Evolutionary conservation across 768 basidiomycete species (phyloP).

Genomic region (Podaxis carcinomalis): DNA sequence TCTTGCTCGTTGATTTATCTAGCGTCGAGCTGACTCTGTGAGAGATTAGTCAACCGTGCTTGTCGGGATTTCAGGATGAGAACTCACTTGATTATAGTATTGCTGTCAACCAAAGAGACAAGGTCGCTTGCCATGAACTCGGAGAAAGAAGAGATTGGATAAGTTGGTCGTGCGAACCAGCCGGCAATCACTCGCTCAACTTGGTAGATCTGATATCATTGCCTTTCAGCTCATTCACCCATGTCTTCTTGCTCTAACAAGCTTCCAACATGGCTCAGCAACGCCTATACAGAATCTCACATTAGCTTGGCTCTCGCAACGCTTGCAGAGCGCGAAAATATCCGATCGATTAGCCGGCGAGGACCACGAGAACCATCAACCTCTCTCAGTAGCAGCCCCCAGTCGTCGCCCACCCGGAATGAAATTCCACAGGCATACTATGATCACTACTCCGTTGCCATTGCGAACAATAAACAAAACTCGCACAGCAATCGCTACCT

Average conservation of each 20-base stretch:
- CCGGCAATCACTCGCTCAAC: background rate
- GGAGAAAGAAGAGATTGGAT: conserved; percentile 4
- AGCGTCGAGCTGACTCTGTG: conserved; percentile 75
- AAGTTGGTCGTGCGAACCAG: conserved; percentile 8
- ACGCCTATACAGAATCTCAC: conserved; percentile 18
- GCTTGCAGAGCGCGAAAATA: conserved; percentile 31
- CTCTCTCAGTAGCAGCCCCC: background rate
- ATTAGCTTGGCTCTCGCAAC: conserved; percentile 26
- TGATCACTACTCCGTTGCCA: conserved; percentile 53
- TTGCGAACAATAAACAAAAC: conserved; percentile 44
- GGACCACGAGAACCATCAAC: background rate
- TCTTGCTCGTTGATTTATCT: conserved; percentile 71
- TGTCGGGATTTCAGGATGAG: background rate
- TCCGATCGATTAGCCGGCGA: conserved; percentile 24
- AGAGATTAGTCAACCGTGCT: conserved; percentile 7
- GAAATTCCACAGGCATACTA: conserved; percentile 15
- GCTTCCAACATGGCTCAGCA: conserved; percentile 26
- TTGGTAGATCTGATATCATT: background rate
- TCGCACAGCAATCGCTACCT: conserved; percentile 59
- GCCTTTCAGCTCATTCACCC: background rate
- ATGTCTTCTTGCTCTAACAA: background rate
- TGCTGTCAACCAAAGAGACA: conserved; percentile 35
- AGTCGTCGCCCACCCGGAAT: background rate
- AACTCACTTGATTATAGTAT: conserved; percentile 51
- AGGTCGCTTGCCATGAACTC: conserved; percentile 21